Conservation (phyloP, 1,139 yeast genomes). For the Kazachstania sp. region DNA sequence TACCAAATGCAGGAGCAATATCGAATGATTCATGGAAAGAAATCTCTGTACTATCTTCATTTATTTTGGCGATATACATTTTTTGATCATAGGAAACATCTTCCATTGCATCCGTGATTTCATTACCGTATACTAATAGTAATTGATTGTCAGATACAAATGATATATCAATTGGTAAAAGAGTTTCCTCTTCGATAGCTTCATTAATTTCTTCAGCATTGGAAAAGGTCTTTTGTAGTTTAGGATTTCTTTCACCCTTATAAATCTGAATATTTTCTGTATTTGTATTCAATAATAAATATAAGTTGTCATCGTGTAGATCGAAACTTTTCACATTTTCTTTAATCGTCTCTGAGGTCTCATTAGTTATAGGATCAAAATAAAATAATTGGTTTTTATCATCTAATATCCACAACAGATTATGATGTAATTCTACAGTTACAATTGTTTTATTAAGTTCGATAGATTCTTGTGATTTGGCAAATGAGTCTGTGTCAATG, state of each 20-base stretch:
- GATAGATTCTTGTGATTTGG: conserved; percentile 3
- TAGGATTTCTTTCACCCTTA: background rate
- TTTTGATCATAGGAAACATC: conserved; percentile 23
- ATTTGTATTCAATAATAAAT: conserved; percentile 7
- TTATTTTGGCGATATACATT: conserved; percentile 15
- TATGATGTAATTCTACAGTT: conserved; percentile 2
- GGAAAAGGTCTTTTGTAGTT: conserved; percentile 4
- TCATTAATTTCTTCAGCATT: conserved; percentile 14
- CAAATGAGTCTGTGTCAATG: conserved; percentile 5
- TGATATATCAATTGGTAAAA: conserved; percentile 16
- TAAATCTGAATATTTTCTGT: conserved; percentile 6
- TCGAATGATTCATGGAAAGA: conserved; percentile 37
- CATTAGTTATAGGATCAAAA: background rate
- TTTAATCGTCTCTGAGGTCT: background rate
- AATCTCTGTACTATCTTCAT: conserved; percentile 7
- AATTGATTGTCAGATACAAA: conserved; percentile 11
- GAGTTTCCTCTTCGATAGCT: conserved; percentile 13
- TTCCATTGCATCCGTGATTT: conserved; percentile 14
- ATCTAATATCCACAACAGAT: conserved; percentile 7
- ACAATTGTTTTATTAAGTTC: conserved; percentile 4
- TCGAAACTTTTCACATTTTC: conserved; percentile 15
- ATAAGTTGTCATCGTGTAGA: conserved; percentile 6
- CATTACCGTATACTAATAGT: conserved; percentile 20
- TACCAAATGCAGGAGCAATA: conserved; percentile 53
- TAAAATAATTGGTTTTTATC: conserved; percentile 2